Base-by-base conservation (phyloP, 2,329 filamentous ascomycete genomes). In the Trichoderma asperellum region DNA sequence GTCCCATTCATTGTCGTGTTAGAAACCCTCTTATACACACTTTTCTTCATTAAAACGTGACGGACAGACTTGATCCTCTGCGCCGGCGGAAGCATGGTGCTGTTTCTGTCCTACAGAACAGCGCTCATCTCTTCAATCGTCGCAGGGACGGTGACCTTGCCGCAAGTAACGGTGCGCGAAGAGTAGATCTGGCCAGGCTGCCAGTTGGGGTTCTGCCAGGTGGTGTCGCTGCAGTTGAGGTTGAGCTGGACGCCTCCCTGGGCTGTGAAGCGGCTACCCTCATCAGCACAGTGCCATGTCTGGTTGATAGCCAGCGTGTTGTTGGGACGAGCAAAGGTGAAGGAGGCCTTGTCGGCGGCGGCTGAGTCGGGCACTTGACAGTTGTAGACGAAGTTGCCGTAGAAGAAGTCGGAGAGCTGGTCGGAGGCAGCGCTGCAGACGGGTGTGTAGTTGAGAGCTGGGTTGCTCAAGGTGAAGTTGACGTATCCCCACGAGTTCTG, bases 401-500 rank as follows among this genome's bases (percentile, higher is more conserved):
- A 85, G 78, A 86, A 87, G 75, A 85, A 87, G 72, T 85, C 81
- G 11, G 61, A 70, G 5, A 86, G 79, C 76, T 81, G 79, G 71
- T 72, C 76, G 75, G 83, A 86, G 24, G 72, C 16, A 56, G 77
- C 83, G 34, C 71, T 72, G 81, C 85, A 87, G 40, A 64, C 62
- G 56, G 79, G 75, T 27, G 71, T 73, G 71, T 80, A 79, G 49
- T 76, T 72, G 47, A 85, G 73, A 37, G 79, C 83, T 16, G 81
- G 78, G 80, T 86, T 86, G 66, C 76, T 73, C n/a, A 87, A 77
- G 71, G 81, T 83, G 78, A 87, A 87, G 74, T 78, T 79, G 71
- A 83, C 81, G 70, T 80, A 79, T 60, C 84, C 85, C 76, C 76
- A 80, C 2, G 81, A 81, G 75, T 82, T 83, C 71, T 86, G 83